Base-by-base conservation (phyloP, 2,329 filamentous ascomycete genomes). In the Aspergillus chevalieri region DNA sequence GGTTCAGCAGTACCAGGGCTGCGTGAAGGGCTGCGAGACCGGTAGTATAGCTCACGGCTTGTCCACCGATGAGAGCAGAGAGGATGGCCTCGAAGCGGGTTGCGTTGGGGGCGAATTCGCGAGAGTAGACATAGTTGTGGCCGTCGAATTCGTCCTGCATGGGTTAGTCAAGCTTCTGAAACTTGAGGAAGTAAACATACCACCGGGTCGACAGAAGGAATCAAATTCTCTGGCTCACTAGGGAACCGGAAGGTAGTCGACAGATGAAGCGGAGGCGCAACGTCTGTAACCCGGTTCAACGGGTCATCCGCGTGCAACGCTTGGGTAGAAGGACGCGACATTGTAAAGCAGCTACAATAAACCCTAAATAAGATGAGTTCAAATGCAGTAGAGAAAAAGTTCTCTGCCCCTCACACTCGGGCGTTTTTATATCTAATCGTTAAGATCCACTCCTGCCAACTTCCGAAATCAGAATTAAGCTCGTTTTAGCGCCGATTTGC, bases 1-100 rank as follows among this genome's bases (percentile, higher is more conserved):
- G 93, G 66, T 94, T 90, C 4, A 95, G 71, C 59, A 83, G 83
- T 10, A 90, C 83, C 3, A 97, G 77, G 51, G 94, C 75, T 14
- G 89, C 91, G 69, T 96, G 88, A 73, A 96, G 90, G 44, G 91
- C 87, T 4, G 88, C 80, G 14, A 97, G 80, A 2, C 93, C 93
- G 3, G 88, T 93, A 21, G 82, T 74, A 72, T 96, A 98, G 48
- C 85, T 87, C 17, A 96, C 65, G 3, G 79, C 87, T 56, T 81
- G 78, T 12, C 67, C 68, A 14, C 67, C 61, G 19, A 96, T 74
- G 48, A 96, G 75, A 9, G 82, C 79, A n/a, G 83, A 81, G 33
- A 97, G 82, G 50, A 96, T 78, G 8, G 88, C 79, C 71, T 97
- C 93, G 53, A 97, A 81, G 19, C 92, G 88, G 19, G 85, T 88